Percentiles rank a stretch among this genome's conserved stretches.
These are phyloP conservation scores for Nothopassalora personata DNA, from an alignment of 2,329 filamentous ascomycete species.

Conservation along the genomic window DNA sequence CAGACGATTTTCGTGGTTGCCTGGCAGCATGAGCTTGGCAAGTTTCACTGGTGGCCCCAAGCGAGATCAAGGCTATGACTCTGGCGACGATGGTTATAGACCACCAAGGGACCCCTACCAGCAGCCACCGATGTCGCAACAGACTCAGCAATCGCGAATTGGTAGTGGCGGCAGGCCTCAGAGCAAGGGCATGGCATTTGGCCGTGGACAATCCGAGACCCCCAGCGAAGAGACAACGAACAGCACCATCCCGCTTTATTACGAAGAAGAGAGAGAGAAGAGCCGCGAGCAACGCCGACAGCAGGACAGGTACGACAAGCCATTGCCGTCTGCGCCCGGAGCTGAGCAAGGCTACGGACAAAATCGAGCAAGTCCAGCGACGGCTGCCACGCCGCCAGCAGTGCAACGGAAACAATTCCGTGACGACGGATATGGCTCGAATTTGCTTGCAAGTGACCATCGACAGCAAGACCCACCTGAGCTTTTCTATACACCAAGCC, in stretches of 20 bases:
- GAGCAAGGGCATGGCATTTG: conserved; percentile 40
- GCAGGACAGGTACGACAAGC: conserved; percentile 24
- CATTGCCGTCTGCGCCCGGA: conserved; percentile 24
- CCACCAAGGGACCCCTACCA: conserved; percentile 10
- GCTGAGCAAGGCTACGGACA: conserved; percentile 3
- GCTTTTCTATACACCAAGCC: conserved; percentile 30
- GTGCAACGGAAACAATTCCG: conserved; percentile 29
- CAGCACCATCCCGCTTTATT: conserved; percentile 40
- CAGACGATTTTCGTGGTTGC: conserved; percentile 48
- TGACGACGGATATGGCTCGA: conserved; percentile 30
- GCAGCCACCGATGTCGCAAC: conserved; percentile 30
- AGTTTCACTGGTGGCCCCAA: conserved; percentile 34
- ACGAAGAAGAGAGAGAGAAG: conserved; percentile 35
- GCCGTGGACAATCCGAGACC: conserved; percentile 39
- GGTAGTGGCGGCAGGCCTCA: conserved; percentile 30
- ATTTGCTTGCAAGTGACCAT: conserved; percentile 8
- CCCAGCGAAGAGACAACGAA: conserved; percentile 43
- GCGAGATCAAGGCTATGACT: conserved; percentile 31
- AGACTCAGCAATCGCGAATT: conserved; percentile 21
- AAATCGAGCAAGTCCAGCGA: neutral
- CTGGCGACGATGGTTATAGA: conserved; percentile 28
- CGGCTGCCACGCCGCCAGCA: conserved; percentile 13
- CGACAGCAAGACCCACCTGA: conserved; percentile 26
- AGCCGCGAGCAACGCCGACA: conserved; percentile 18
- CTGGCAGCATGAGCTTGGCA: conserved; percentile 44